Conservation (phyloP, 108 stramenopile species). For the Nannochloropsis oceanica region DNA sequence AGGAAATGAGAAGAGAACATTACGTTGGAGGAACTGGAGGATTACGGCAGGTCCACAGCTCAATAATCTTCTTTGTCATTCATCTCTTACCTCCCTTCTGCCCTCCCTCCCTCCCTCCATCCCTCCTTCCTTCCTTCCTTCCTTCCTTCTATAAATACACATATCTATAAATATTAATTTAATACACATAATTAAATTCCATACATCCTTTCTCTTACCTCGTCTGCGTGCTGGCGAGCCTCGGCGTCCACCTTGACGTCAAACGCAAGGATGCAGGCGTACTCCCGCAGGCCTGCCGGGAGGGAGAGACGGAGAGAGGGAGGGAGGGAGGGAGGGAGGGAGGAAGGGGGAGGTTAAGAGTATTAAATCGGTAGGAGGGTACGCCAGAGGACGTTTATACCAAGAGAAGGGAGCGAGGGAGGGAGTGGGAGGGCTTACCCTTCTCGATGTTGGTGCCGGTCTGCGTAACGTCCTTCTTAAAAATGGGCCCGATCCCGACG, state of each 20-base stretch:
- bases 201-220: no score
- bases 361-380: not conserved
- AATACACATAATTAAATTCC: no score
- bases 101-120: no score
- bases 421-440: conserved; percentile 16
- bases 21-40: no score
- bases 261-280: conserved; percentile 89
- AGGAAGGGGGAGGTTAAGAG: not conserved
- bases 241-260: conserved; percentile 86
- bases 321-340: not conserved
- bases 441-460: conserved; percentile 97
- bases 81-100: no score
- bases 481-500: conserved; percentile 86
- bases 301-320: not conserved
- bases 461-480: conserved; percentile 87
- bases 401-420: not conserved
- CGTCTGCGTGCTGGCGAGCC: no score
- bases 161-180: no score
- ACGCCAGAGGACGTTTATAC: not conserved
- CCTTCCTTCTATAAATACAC: no score
- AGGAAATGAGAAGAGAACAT: no score
- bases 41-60: no score
- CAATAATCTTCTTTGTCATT: no score
- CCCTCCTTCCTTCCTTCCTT: no score
- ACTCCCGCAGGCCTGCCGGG: conserved; percentile 53